Percentiles rank a stretch among this genome's conserved stretches.
Conservation (phyloP, 192 early-diverging fungal genomes). For the Glomus cerebriforme region DNA sequence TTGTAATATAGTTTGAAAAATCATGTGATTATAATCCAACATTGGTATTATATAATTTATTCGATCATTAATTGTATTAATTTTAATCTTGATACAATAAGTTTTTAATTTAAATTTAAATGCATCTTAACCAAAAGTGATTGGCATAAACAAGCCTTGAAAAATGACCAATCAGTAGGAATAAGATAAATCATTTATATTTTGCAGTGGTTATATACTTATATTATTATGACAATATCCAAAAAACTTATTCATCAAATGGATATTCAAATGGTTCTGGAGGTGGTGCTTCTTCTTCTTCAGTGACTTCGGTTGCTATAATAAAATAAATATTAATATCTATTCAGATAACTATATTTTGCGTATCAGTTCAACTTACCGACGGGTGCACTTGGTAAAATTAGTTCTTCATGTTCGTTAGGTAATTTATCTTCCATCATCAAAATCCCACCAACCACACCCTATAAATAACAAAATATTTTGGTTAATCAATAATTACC, state of each 20-base stretch:
- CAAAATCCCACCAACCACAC: slow-evolving; percentile 80
- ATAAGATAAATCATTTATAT: too few species aligned
- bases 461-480: slow-evolving; percentile 31
- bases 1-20: too few species aligned
- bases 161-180: too few species aligned
- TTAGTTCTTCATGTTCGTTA: slow-evolving; percentile 80
- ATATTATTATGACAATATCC: too few species aligned
- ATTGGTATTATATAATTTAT: too few species aligned
- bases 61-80: too few species aligned
- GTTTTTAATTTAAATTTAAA: too few species aligned
- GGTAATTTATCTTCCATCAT: slow-evolving; percentile 79
- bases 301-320: slow-evolving; percentile 41
- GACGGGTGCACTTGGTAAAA: slow-evolving; percentile 55
- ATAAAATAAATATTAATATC: background rate
- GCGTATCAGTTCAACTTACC: slow-evolving; percentile 29
- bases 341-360: background rate
- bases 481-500: background rate
- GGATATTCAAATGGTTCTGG: slow-evolving; percentile 86
- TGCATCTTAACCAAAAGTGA: too few species aligned
- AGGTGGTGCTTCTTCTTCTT: slow-evolving; percentile 64
- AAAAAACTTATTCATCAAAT: slow-evolving; percentile 59
- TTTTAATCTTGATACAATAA: too few species aligned
- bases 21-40: too few species aligned
- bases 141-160: too few species aligned
- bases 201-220: too few species aligned